Base-by-base conservation (phyloP, 192 early-diverging fungal species). In the Coemansia umbellata region DNA sequence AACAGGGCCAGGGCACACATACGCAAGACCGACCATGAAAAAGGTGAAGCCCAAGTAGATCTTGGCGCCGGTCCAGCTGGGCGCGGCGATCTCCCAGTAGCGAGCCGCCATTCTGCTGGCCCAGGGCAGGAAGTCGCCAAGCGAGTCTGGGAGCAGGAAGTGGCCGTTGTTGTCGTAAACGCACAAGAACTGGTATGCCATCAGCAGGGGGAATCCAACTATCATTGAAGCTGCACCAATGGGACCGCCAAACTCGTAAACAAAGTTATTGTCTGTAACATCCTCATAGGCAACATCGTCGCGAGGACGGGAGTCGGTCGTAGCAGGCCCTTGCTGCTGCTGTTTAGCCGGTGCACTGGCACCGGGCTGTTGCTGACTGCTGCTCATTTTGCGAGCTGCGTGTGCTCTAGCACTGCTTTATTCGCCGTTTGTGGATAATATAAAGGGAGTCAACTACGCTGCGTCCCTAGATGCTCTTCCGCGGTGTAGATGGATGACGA, bases 141-240 rank as follows among this genome's bases (percentile, higher is more conserved):
- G 49, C 26, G 73, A 69, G 26, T 63, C 69, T 11, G 82, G 79
- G 26, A 68, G 55, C 27, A 78, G 63, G 28, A 89, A 60, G 31
- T 69, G 66, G 32, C 87, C 87, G 58, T 76, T 60, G 61, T 86
- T 80, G 63, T 80, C 79, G 66, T 86, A 81, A 32, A 89, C 67
- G 53, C 83, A 89, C 31, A 85, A 72, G 76, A 82, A 87, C 53
- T 85, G 81, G 60, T 89, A 89, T 53, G 78, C 84, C 87, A 89
- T 89, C 31, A 87, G 68, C 37, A 72, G 52, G 42, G 87, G 87
- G 56, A 89, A 87, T 18, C 84, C 82, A 19, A 86, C 33, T 71
- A 89, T 87, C 84, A 89, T 89, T 19, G 82, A 81, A 9, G 74
- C 67, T 8, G 81, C 81, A 22, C 87, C 87, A 21, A 79, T 42